These are phyloP conservation scores for Candida qinlingensis DNA, from an alignment of 805 yeast genomes.

Conservation along the genomic window DNA sequence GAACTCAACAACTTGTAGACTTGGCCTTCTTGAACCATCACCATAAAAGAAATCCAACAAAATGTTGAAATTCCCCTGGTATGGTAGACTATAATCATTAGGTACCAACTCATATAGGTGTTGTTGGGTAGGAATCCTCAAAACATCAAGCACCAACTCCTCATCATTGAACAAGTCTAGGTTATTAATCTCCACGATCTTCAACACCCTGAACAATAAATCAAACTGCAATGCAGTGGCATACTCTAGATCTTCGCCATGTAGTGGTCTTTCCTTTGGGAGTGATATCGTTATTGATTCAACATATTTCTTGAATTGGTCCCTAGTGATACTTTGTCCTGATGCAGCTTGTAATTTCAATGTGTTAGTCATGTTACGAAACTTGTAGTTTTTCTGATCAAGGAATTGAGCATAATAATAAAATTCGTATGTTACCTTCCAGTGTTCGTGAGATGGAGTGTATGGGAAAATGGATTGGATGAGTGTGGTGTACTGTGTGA, in stretches of 20 bases:
- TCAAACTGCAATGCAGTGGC: slow-evolving; percentile 4
- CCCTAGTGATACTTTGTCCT: slow-evolving; percentile 12
- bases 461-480: slow-evolving; percentile 16
- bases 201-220: slow-evolving; percentile 10
- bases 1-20: slow-evolving; percentile 11
- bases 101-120: slow-evolving; percentile 15
- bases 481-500: background rate
- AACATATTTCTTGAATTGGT: slow-evolving; percentile 8
- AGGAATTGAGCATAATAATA: slow-evolving; percentile 9
- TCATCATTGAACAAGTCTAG: slow-evolving; percentile 12
- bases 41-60: slow-evolving; percentile 12
- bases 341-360: slow-evolving; percentile 15
- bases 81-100: background rate
- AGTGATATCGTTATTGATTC: slow-evolving; percentile 2
- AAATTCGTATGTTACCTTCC: slow-evolving; percentile 13
- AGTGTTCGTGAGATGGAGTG: slow-evolving; percentile 14
- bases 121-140: slow-evolving; percentile 21
- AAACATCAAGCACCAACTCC: slow-evolving; percentile 7
- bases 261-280: slow-evolving; percentile 8
- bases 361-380: slow-evolving; percentile 4
- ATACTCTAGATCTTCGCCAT: slow-evolving; percentile 2
- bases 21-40: slow-evolving; percentile 1
- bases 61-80: slow-evolving; percentile 9
- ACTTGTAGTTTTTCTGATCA: slow-evolving; percentile 5
- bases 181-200: slow-evolving; percentile 9